A percentile compares a stretch with the other conserved stretches of the same genome.
Evolutionary conservation across 2,329 filamentous ascomycete species (phyloP).

Genomic region (Ophiostoma himal-ulmi): DNA sequence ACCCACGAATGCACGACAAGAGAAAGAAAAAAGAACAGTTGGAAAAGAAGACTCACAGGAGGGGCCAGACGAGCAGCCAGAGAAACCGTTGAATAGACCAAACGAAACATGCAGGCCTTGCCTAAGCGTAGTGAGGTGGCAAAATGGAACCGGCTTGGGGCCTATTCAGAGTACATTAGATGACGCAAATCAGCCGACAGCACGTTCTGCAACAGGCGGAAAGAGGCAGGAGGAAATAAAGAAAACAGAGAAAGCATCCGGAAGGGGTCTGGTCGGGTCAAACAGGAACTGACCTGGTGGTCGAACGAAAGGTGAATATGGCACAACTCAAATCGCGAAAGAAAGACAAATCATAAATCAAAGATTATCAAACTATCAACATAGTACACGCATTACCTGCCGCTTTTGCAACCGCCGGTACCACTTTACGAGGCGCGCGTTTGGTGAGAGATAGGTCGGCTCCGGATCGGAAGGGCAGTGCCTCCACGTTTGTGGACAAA

Average conservation of each 20-base stretch:
- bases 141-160: slow-evolving; percentile 32
- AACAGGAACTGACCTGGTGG: not conserved
- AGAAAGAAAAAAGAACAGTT: not conserved
- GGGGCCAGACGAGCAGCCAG: slow-evolving; percentile 10
- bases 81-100: slow-evolving; percentile 26
- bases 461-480: slow-evolving; percentile 17
- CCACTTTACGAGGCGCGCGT: slow-evolving; percentile 8
- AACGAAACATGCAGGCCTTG: slow-evolving; percentile 34
- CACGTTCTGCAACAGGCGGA: not conserved
- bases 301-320: not conserved
- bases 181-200: slow-evolving; percentile 26
- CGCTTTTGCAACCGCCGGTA: slow-evolving; percentile 14
- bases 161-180: slow-evolving; percentile 36
- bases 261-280: not conserved
- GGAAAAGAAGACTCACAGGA: not conserved
- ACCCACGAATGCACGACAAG: slow-evolving; percentile 10
- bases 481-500: slow-evolving; percentile 11
- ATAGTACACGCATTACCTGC: not conserved
- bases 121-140: slow-evolving; percentile 41
- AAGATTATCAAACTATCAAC: not conserved
- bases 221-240: not conserved
- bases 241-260: not conserved
- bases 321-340: not conserved
- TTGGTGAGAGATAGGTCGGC: slow-evolving; percentile 11
- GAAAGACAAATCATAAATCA: not conserved